A percentile compares a stretch with the other conserved stretches of the same genome.
phyloP scores from a whole-genome alignment of 352 stramenopile species.

The Globisporangium viniferum region DNA sequence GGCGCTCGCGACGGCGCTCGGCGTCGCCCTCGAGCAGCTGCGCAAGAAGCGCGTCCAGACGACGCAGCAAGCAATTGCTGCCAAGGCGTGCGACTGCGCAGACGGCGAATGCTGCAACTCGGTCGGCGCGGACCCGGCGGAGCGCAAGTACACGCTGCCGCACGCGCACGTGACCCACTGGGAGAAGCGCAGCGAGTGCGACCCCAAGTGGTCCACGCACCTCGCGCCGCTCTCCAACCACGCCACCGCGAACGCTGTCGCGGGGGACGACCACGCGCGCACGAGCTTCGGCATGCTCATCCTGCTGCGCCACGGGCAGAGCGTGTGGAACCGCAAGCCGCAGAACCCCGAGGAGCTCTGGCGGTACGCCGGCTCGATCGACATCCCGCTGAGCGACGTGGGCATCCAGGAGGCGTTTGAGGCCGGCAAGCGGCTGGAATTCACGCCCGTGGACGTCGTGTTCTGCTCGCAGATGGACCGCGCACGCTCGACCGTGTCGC shows the following conservation, averaged over 20 bases:
- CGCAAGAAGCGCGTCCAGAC: not conserved
- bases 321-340: conserved; percentile 84
- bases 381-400: conserved; percentile 79
- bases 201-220: conserved; percentile 47
- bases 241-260: not conserved
- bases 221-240: conserved; percentile 30
- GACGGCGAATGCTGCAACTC: conserved; percentile 82
- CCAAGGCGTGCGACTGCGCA: conserved; percentile 47
- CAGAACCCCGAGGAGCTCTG: conserved; percentile 66
- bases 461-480: conserved; percentile 88
- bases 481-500: conserved; percentile 67
- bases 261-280: conserved; percentile 24
- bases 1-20: conserved; percentile 6
- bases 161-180: conserved; percentile 71
- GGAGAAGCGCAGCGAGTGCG: conserved; percentile 56
- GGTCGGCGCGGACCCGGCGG: conserved; percentile 32
- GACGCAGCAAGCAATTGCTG: not conserved
- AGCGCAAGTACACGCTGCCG: conserved; percentile 70
- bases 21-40: conserved; percentile 2
- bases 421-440: conserved; percentile 68
- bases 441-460: conserved; percentile 77
- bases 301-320: conserved; percentile 79
- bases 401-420: conserved; percentile 84
- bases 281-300: conserved; percentile 77
- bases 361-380: conserved; percentile 81